Conservation (phyloP, 1,139 yeast genomes). For the Blastobotrys capitulatus region DNA sequence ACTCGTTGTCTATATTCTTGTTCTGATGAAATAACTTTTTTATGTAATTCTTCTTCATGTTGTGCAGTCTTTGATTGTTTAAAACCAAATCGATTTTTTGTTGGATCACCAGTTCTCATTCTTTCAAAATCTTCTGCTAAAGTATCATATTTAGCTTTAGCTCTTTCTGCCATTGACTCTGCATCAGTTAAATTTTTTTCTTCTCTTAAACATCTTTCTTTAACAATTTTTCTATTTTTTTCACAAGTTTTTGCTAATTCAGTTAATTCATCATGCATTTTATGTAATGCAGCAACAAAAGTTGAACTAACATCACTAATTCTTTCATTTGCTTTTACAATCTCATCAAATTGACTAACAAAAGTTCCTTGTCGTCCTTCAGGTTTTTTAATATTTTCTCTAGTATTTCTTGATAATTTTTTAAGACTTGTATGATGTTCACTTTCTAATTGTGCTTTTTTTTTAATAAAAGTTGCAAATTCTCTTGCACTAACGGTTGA, state of each 20-base stretch:
- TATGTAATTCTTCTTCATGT: slow-evolving; percentile 83
- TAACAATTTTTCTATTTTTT: slow-evolving; percentile 64
- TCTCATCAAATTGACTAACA: slow-evolving; percentile 56
- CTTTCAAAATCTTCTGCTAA: slow-evolving; percentile 85
- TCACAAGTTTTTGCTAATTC: slow-evolving; percentile 67
- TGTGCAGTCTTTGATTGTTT: slow-evolving; percentile 79
- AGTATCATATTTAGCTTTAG: slow-evolving; percentile 73
- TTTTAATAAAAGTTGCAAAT: slow-evolving; percentile 69
- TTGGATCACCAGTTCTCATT: slow-evolving; percentile 73
- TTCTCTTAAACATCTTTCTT: slow-evolving; percentile 74
- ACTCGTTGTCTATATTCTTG: slow-evolving; percentile 79
- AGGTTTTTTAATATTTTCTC: slow-evolving; percentile 44
- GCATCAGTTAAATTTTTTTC: slow-evolving; percentile 85
- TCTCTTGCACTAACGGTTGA: slow-evolving; percentile 81
- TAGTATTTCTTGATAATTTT: slow-evolving; percentile 55
- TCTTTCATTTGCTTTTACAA: slow-evolving; percentile 74
- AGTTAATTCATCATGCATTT: slow-evolving; percentile 81
- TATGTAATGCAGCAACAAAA: slow-evolving; percentile 71
- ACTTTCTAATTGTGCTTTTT: slow-evolving; percentile 72
- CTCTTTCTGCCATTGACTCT: slow-evolving; percentile 79
- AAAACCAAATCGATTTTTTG: slow-evolving; percentile 63
- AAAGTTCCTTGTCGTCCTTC: slow-evolving; percentile 66
- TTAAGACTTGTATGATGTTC: slow-evolving; percentile 70
- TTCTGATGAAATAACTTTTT: slow-evolving; percentile 80
- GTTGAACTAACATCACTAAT: slow-evolving; percentile 66